A percentile compares a stretch with the other conserved stretches of the same genome.
phyloP scores from a whole-genome alignment of 2,329 filamentous ascomycete genomes.

The Colletotrichum endophyticum region DNA sequence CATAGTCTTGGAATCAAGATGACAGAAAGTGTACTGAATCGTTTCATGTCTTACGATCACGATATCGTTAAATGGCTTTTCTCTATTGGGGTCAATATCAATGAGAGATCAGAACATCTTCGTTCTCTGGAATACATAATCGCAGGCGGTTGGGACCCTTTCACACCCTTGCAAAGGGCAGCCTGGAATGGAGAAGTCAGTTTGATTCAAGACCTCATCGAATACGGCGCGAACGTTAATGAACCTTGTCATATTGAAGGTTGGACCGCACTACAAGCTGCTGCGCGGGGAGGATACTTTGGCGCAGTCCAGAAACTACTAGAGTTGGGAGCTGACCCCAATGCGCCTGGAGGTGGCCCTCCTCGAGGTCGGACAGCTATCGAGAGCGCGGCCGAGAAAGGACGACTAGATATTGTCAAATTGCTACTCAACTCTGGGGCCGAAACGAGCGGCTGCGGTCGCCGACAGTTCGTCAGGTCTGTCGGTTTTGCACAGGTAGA shows the following conservation, averaged over 20 bases:
- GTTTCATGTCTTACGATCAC: accelerated
- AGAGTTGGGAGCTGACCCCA: neutral
- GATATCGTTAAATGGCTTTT: neutral
- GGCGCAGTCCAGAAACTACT: neutral
- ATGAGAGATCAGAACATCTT: neutral
- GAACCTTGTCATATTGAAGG: too few species aligned
- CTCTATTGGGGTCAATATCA: neutral
- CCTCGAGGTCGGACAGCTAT: accelerated
- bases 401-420: neutral
- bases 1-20: neutral
- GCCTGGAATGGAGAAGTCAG: neutral
- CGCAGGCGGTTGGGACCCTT: too few species aligned
- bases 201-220: neutral
- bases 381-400: neutral
- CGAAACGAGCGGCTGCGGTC: neutral
- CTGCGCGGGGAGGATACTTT: neutral
- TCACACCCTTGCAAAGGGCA: neutral
- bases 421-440: neutral
- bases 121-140: accelerated
- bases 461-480: neutral
- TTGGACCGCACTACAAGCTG: neutral
- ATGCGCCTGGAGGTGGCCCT: accelerated
- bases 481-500: neutral
- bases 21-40: neutral
- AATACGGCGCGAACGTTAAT: neutral